phyloP scores from a whole-genome alignment of 192 early-diverging fungal genomes.

The Backusella westeae region DNA sequence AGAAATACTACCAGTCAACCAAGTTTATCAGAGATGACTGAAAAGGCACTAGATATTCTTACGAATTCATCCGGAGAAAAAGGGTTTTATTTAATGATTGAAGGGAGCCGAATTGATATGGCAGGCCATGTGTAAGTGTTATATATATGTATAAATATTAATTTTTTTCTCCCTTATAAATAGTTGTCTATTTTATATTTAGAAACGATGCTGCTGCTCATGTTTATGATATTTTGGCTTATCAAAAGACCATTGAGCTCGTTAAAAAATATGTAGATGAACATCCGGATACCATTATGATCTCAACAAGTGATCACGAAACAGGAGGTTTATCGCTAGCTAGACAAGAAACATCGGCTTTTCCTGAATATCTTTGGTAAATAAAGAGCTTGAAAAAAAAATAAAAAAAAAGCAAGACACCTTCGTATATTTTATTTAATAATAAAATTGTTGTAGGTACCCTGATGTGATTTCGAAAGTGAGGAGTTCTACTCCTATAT shows the following conservation, averaged over 20 bases:
- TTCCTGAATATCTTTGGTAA: slow-evolving; percentile 88
- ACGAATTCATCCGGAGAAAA: slow-evolving; percentile 45
- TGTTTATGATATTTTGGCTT: slow-evolving; percentile 88
- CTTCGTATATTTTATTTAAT: background rate
- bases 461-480: slow-evolving; percentile 73
- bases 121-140: slow-evolving; percentile 74
- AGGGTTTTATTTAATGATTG: slow-evolving; percentile 97
- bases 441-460: slow-evolving; percentile 39
- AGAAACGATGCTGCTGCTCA: slow-evolving; percentile 94
- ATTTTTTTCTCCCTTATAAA: background rate
- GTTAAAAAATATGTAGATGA: slow-evolving; percentile 77
- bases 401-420: background rate
- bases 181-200: slow-evolving; percentile 5
- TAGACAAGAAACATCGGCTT: slow-evolving; percentile 62
- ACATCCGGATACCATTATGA: slow-evolving; percentile 85
- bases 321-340: slow-evolving; percentile 92
- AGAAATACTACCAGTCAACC: slow-evolving; percentile 66
- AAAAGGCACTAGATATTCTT: slow-evolving; percentile 80
- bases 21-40: slow-evolving; percentile 79
- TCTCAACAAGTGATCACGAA: slow-evolving; percentile 94
- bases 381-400: background rate
- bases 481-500: slow-evolving; percentile 60
- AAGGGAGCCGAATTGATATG: slow-evolving; percentile 96
- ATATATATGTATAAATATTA: background rate
- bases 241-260: slow-evolving; percentile 71